These are phyloP conservation scores for Pichia sp. DNA, from an alignment of 1,139 yeast genomes.

Conservation along the genomic window DNA sequence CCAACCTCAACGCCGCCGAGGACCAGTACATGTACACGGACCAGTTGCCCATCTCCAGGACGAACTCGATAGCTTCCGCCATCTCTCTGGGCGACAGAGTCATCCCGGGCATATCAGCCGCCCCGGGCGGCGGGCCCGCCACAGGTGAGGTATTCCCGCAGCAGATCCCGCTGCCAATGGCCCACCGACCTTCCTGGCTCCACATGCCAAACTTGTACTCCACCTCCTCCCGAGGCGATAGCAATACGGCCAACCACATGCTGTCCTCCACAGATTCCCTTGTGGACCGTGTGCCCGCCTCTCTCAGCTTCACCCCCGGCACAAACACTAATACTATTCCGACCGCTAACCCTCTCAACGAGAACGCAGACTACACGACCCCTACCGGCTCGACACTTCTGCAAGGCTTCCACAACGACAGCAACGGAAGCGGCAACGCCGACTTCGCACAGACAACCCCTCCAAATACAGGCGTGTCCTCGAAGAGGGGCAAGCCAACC, in stretches of 20 bases:
- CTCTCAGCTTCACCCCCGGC: not conserved
- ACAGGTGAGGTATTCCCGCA: not conserved
- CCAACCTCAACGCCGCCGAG: conserved; percentile 18
- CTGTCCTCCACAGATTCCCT: conserved; percentile 32
- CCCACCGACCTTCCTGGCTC: conserved; percentile 32
- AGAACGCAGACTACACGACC: not conserved
- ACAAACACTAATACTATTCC: too few relatives aligned
- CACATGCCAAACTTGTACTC: conserved; percentile 28
- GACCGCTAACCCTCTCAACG: not conserved
- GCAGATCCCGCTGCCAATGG: conserved; percentile 14
- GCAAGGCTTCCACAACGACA: not conserved
- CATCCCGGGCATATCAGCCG: conserved; percentile 1
- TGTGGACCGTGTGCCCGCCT: conserved; percentile 28
- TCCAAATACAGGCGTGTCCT: not conserved
- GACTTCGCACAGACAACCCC: not conserved
- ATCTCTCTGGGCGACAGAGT: conserved; percentile 14
- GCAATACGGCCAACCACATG: not conserved
- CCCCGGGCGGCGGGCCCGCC: not conserved
- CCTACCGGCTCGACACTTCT: not conserved
- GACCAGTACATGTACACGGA: conserved; percentile 15
- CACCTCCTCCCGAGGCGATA: conserved; percentile 23
- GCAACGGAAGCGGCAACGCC: not conserved
- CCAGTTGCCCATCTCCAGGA: conserved; percentile 21
- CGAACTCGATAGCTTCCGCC: conserved; percentile 24
- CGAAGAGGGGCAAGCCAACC: conserved; percentile 11